phyloP scores from a whole-genome alignment of 2,329 filamentous ascomycete genomes.

The Neonectria punicea region DNA sequence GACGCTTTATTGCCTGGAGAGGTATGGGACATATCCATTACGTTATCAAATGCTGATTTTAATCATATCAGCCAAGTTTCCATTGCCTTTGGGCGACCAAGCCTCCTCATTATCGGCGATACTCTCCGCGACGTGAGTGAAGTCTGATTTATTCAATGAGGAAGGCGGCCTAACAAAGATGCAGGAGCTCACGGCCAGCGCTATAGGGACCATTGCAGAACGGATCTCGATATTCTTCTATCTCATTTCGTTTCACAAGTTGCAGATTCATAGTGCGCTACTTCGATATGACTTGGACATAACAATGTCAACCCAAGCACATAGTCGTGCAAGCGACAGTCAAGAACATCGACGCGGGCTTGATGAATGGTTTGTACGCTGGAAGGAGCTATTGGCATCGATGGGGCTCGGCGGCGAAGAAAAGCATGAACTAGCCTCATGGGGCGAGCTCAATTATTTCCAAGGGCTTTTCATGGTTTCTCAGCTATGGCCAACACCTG shows the following conservation, averaged over 20 bases:
- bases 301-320: not conserved
- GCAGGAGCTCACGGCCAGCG: not conserved
- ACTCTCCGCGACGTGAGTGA: conserved; percentile 25
- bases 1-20: conserved; percentile 30
- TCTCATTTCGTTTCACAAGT: conserved; percentile 20
- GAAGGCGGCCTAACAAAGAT: not conserved
- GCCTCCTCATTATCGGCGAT: no score
- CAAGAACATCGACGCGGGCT: conserved; percentile 8
- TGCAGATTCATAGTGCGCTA: conserved; percentile 26
- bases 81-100: conserved; percentile 27
- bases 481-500: conserved; percentile 18
- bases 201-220: conserved; percentile 11
- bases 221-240: conserved; percentile 26
- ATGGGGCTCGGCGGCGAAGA: not conserved
- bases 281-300: not conserved
- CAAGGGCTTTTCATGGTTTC: conserved; percentile 16
- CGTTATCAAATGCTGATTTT: not conserved
- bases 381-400: conserved; percentile 1
- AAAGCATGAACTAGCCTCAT: not conserved
- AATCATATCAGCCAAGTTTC: conserved; percentile 21
- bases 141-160: not conserved
- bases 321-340: not conserved
- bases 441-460: conserved; percentile 20
- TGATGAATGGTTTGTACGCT: conserved; percentile 23
- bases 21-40: conserved; percentile 12